A percentile compares a stretch with the other conserved stretches of the same genome.
These are phyloP conservation scores for Cucumis cinereus DNA, from an alignment of 306 rosid species.

Conservation along the genomic window DNA sequence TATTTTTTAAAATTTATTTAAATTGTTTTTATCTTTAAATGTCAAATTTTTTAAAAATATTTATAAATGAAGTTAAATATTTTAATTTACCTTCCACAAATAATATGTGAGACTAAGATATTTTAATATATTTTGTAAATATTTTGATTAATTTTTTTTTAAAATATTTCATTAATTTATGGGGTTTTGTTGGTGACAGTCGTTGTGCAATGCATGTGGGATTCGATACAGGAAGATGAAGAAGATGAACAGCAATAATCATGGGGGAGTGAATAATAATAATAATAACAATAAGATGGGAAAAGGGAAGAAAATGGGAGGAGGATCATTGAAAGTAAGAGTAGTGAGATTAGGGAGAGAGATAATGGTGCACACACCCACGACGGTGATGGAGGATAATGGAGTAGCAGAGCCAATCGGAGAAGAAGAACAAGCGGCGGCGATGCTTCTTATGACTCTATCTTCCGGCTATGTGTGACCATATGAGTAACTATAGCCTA, in stretches of 20 bases:
- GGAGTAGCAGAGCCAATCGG: neutral
- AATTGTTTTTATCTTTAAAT: too few relatives aligned
- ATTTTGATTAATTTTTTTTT: too few relatives aligned
- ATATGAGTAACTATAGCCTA: too few relatives aligned
- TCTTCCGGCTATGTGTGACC: constrained; percentile 10
- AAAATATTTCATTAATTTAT: too few relatives aligned
- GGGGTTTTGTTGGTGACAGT: neutral
- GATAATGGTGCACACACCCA: neutral
- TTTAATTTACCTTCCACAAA: too few relatives aligned
- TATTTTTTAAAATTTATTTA: too few relatives aligned
- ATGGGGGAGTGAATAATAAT: constrained; percentile 1
- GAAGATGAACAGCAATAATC: constrained; percentile 11
- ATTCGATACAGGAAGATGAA: constrained; percentile 25
- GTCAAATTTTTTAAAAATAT: too few relatives aligned
- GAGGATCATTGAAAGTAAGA: neutral
- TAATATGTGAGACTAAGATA: too few relatives aligned
- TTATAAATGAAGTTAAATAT: too few relatives aligned
- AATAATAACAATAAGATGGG: neutral
- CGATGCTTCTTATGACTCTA: constrained; percentile 27
- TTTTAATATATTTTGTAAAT: too few relatives aligned
- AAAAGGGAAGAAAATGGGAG: neutral
- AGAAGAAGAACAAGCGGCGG: constrained; percentile 35
- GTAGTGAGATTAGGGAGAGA: constrained; percentile 8
- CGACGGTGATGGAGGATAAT: neutral
- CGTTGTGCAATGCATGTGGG: constrained; percentile 35